Conservation (phyloP, 345 rosid genomes). For the Passiflora organensis region DNA sequence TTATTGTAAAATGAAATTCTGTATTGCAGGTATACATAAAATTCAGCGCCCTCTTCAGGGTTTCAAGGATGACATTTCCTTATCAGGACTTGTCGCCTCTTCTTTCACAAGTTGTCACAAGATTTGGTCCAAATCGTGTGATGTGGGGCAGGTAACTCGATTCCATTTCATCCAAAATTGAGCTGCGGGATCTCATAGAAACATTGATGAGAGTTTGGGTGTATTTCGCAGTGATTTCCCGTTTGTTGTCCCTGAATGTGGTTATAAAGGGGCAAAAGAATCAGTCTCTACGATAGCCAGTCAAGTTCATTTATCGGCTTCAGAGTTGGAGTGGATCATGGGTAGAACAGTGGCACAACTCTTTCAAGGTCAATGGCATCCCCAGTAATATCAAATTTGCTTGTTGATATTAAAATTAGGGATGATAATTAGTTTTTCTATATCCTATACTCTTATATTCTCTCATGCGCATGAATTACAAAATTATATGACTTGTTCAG, state of each 20-base stretch:
- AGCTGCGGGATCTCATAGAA: background rate
- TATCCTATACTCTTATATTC: too few species aligned
- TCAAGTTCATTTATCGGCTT: conserved; percentile 45
- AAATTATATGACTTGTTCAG: too few species aligned
- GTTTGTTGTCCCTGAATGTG: conserved; percentile 74
- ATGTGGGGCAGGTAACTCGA: conserved; percentile 86
- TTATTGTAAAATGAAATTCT: background rate
- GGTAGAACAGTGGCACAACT: conserved; percentile 65
- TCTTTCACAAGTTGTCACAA: conserved; percentile 54
- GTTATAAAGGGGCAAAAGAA: conserved; percentile 69
- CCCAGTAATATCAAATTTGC: conserved; percentile 10
- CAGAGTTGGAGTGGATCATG: conserved; percentile 70
- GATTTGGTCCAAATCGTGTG: conserved; percentile 65
- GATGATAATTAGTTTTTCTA: too few species aligned
- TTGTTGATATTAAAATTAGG: too few species aligned
- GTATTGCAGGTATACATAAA: conserved; percentile 63
- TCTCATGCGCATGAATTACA: too few species aligned
- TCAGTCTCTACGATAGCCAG: conserved; percentile 46
- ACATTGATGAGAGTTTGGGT: background rate
- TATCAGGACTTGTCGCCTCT: conserved; percentile 51
- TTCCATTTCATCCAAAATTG: background rate
- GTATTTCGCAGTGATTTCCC: conserved; percentile 73
- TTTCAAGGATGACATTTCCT: conserved; percentile 65
- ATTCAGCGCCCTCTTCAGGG: conserved; percentile 80
- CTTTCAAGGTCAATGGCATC: conserved; percentile 55